Evolutionary conservation across 2,329 filamentous ascomycete genomes (phyloP).

Genomic region (Cladophialophora psammophila): DNA sequence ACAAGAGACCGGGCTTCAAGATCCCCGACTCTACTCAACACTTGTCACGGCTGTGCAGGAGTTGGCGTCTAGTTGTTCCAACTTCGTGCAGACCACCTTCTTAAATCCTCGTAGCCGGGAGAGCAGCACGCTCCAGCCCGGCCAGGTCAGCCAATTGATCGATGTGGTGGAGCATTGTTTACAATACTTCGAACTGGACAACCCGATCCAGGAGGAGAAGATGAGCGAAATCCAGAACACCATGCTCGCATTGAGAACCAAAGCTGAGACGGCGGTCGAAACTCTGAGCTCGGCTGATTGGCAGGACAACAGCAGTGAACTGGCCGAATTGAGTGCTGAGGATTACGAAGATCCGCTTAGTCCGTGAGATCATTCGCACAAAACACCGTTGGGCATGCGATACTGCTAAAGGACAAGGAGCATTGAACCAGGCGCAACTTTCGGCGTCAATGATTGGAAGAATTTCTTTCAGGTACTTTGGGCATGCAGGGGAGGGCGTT

Average conservation of each 20-base stretch:
- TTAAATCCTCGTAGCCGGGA: slow-evolving; percentile 29
- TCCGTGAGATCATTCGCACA: slow-evolving; percentile 18
- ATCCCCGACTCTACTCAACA: slow-evolving; percentile 20
- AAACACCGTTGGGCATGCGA: background rate
- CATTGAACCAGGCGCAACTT: background rate
- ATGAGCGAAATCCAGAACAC: slow-evolving; percentile 24
- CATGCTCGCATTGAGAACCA: slow-evolving; percentile 27
- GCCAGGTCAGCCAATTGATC: slow-evolving; percentile 36
- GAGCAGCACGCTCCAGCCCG: slow-evolving; percentile 28
- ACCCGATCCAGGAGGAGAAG: slow-evolving; percentile 32
- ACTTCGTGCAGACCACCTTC: slow-evolving; percentile 29
- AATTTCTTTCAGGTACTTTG: background rate
- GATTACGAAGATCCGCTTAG: slow-evolving; percentile 34
- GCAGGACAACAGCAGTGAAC: slow-evolving; percentile 38
- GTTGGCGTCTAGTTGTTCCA: slow-evolving; percentile 28
- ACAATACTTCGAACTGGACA: slow-evolving; percentile 33
- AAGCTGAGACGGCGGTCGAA: slow-evolving; percentile 33
- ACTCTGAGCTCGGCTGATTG: slow-evolving; percentile 37
- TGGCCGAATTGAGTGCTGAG: slow-evolving; percentile 35
- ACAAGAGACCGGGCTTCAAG: slow-evolving; percentile 44
- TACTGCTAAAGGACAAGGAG: background rate
- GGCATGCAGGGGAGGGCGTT: background rate
- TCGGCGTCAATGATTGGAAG: slow-evolving; percentile 8
- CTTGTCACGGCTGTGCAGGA: slow-evolving; percentile 27
- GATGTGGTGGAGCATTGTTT: slow-evolving; percentile 35